These are phyloP conservation scores for Pilatotrama ljubarskyi DNA, from an alignment of 768 basidiomycete genomes.

Conservation along the genomic window DNA sequence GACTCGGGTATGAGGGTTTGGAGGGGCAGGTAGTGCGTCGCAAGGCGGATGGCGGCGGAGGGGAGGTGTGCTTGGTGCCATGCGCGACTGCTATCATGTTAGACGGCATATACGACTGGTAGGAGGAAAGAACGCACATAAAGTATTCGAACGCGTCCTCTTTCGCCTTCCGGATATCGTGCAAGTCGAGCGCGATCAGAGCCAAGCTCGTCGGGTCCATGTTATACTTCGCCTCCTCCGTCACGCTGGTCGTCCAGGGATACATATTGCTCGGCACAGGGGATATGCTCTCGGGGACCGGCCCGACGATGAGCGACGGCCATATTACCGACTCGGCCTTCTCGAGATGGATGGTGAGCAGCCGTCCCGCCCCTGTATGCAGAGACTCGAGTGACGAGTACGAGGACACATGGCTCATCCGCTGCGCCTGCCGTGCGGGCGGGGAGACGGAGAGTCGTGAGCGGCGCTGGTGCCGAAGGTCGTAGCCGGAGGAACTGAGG, in stretches of 20 bases:
- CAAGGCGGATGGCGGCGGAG: slow-evolving; percentile 75
- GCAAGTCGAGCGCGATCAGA: slow-evolving; percentile 66
- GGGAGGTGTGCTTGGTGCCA: slow-evolving; percentile 80
- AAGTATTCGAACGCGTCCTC: slow-evolving; percentile 83
- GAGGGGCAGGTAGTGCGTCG: slow-evolving; percentile 68
- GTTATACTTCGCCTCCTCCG: slow-evolving; percentile 64
- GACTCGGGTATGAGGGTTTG: slow-evolving; percentile 35
- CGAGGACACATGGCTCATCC: slow-evolving; percentile 63
- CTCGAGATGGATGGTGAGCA: slow-evolving; percentile 78
- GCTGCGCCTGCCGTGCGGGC: slow-evolving; percentile 11
- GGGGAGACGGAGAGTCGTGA: slow-evolving; percentile 17
- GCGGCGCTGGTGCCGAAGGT: slow-evolving; percentile 14
- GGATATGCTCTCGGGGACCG: slow-evolving; percentile 63
- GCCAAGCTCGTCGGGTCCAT: slow-evolving; percentile 86
- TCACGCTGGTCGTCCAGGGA: slow-evolving; percentile 45
- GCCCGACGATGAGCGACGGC: slow-evolving; percentile 79
- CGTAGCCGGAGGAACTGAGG: slow-evolving; percentile 17
- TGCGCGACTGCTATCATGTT: slow-evolving; percentile 55
- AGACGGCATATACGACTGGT: not conserved
- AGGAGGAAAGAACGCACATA: slow-evolving; percentile 46
- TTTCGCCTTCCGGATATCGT: slow-evolving; percentile 72
- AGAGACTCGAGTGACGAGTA: slow-evolving; percentile 78
- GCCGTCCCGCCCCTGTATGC: slow-evolving; percentile 57
- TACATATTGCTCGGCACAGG: slow-evolving; percentile 47
- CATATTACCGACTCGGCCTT: slow-evolving; percentile 79